phyloP scores from a whole-genome alignment of 306 rosid genomes.

The Pyrus communis region DNA sequence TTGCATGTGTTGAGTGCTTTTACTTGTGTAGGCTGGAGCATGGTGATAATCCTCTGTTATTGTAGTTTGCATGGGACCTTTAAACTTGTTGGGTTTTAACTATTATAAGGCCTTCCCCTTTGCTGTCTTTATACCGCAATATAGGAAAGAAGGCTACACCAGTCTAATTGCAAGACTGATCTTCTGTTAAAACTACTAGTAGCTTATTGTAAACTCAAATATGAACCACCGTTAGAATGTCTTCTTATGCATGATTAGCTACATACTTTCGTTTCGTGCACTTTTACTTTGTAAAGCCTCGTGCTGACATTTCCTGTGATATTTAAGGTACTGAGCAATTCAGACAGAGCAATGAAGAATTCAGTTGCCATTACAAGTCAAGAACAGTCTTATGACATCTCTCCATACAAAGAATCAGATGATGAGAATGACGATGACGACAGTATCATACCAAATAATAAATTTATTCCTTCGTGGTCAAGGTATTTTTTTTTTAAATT shows the following conservation, averaged over 20 bases:
- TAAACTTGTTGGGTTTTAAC: neutral
- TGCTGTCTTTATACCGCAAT: neutral
- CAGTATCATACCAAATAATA: constrained; percentile 31
- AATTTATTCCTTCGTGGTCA: constrained; percentile 84
- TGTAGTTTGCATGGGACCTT: neutral
- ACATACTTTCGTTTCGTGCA: neutral
- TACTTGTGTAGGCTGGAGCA: neutral
- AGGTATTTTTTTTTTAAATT: constrained; percentile 42
- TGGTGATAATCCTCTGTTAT: neutral
- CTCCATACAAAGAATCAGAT: constrained; percentile 86
- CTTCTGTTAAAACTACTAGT: neutral
- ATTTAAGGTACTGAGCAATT: constrained; percentile 33
- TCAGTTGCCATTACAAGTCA: constrained; percentile 19
- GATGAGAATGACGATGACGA: constrained; percentile 71
- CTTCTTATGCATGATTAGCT: neutral
- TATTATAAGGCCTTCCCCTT: neutral
- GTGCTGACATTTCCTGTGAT: constrained; percentile 9
- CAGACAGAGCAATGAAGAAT: constrained; percentile 23
- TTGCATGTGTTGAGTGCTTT: neutral
- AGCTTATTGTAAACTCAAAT: neutral
- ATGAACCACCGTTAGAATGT: neutral
- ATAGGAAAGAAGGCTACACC: neutral
- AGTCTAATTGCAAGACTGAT: neutral
- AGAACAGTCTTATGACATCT: constrained; percentile 74
- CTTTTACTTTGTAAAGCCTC: neutral